A percentile compares a stretch with the other conserved stretches of the same genome.
phyloP scores from a whole-genome alignment of 371 early-diverging fungal species.

The Rhizopus arrhizus region DNA sequence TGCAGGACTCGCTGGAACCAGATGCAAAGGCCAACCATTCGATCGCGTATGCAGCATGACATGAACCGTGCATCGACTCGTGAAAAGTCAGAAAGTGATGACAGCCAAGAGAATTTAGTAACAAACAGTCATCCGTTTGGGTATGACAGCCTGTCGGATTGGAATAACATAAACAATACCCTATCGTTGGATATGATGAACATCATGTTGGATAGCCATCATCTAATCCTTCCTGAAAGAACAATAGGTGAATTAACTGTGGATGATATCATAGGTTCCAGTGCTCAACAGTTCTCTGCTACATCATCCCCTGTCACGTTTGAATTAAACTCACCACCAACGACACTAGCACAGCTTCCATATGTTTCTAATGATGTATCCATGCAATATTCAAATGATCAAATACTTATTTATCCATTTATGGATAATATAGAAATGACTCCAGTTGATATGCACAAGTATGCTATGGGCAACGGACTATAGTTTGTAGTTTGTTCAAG shows the following conservation, averaged over 20 bases:
- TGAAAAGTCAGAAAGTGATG: background rate
- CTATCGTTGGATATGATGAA: too few relatives aligned
- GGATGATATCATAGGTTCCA: background rate
- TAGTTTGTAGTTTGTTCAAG: too few relatives aligned
- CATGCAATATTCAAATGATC: background rate
- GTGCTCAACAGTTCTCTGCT: background rate
- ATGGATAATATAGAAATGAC: background rate
- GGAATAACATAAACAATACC: too few relatives aligned
- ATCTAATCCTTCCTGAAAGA: background rate
- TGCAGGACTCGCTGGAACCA: conserved; percentile 61
- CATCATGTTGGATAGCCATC: background rate
- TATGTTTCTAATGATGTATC: too few relatives aligned
- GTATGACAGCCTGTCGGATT: background rate
- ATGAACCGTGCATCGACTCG: background rate
- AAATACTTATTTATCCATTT: background rate
- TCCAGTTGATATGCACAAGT: background rate
- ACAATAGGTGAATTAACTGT: background rate
- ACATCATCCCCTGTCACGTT: background rate
- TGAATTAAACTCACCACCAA: background rate
- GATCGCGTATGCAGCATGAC: background rate
- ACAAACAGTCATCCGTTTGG: background rate
- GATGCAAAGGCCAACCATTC: conserved; percentile 6
- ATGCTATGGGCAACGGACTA: background rate
- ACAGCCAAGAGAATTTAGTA: background rate
- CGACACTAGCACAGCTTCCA: too few relatives aligned